Evolutionary conservation across 257 asterid genomes (phyloP), one percentile per base, ranked within the genome.

Genomic region (Anisodus acutangulus): DNA sequence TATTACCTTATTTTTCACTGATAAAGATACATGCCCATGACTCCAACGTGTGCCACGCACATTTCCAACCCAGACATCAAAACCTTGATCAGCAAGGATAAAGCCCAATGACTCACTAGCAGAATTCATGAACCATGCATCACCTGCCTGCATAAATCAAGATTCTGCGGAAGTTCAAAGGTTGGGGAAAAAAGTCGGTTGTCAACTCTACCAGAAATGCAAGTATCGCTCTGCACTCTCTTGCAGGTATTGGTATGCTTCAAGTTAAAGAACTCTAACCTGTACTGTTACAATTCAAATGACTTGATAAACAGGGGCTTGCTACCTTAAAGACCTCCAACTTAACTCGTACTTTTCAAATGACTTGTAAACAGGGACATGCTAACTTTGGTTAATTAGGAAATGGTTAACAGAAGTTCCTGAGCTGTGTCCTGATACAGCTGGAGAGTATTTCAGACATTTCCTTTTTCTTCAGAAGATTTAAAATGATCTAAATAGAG

Each of bases 1-100:
- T 9, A 31, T 39, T 78, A 93, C 98, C 95, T 93, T 95, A 57
- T 93, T 90, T 84, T 87, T 92, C 88, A 86, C 96, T 7, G 91
- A 84, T 22, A 93, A 86, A 84, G 97, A 90, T 35, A 87, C 88
- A 66, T 97, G 99, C 55, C 99, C 99, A 89, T 90, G 97, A 89
- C 98, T 95, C 99, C 99, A 97, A 86, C 86, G 96, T n/a, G 99
- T 97, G 74, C 98, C 99, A 45, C 99, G 98, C 84, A 95, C 99
- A 87, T 93, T 97, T 85, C 97, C 99, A 87, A 92, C 97, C 99
- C 98, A 97, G 55, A 97, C 98, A 92, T 97, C 99, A 88, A 90
- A 97, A 55, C 97, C 99, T 17, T 83, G 92, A 90, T 92, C 88
- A 79, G 99, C 98, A 88, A 95, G 99, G 87, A 97, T 87, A 89